These are phyloP conservation scores for Lachnellula hyalina DNA, from an alignment of 2,329 filamentous ascomycete genomes.

Conservation along the genomic window DNA sequence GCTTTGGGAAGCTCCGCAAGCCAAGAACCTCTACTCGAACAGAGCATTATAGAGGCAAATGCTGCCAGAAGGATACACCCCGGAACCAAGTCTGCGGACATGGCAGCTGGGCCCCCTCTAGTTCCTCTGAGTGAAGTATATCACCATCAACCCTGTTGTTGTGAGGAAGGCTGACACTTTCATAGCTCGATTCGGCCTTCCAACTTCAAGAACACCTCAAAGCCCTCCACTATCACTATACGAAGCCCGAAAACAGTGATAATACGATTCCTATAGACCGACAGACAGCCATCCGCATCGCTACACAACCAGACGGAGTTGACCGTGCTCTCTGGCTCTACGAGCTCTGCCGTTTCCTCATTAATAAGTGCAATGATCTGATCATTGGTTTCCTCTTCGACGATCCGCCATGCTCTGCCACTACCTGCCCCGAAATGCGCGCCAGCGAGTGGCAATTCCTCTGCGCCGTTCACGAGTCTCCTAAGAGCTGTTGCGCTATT, in stretches of 20 bases:
- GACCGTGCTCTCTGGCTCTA: constrained; percentile 94
- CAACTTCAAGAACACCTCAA: constrained; percentile 96
- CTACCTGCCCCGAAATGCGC: constrained; percentile 96
- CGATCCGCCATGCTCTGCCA: constrained; percentile 77
- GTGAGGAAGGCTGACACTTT: constrained; percentile 16
- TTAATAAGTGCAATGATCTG: constrained; percentile 87
- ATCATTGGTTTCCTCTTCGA: constrained; percentile 93
- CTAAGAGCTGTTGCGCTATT: constrained; percentile 95
- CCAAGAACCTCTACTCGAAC: constrained; percentile 53
- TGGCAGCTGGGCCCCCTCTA: constrained; percentile 86
- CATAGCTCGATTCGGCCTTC: constrained; percentile 90
- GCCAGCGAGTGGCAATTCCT: constrained; percentile 99
- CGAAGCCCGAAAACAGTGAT: constrained; percentile 51
- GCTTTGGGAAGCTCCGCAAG: constrained; percentile 55
- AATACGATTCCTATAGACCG: constrained; percentile 69
- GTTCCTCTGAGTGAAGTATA: constrained; percentile 77
- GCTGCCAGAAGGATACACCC: constrained; percentile 82
- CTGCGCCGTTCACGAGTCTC: constrained; percentile 93
- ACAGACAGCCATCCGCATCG: constrained; percentile 68
- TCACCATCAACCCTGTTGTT: constrained; percentile 12
- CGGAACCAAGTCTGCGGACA: constrained; percentile 85
- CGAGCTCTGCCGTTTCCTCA: constrained; percentile 93
- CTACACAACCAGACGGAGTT: constrained; percentile 73
- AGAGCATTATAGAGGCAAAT: constrained; percentile 62
- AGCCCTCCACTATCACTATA: constrained; percentile 80